Evolutionary conservation across 345 rosid species (phyloP).

Genomic region (Adansonia digitata): DNA sequence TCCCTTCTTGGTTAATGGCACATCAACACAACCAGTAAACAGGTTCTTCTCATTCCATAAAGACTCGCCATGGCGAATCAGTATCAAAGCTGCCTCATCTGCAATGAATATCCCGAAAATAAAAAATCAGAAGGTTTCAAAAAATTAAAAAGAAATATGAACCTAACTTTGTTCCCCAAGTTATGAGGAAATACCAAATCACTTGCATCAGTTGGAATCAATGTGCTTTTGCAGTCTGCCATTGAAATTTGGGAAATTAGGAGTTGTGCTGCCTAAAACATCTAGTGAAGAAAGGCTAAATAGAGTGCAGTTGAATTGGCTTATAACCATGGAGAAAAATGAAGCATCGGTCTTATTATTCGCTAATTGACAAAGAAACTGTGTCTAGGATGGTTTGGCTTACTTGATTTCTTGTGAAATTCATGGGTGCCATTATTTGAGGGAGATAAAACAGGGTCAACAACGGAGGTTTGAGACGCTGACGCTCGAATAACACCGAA

Average conservation of each 20-base stretch:
- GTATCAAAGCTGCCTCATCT: conserved; percentile 87
- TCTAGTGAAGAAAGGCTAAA: neutral
- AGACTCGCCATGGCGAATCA: conserved; percentile 95
- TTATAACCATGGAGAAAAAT: neutral
- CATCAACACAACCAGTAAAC: conserved; percentile 97
- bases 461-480: conserved; percentile 46
- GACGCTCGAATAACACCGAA: conserved; percentile 39
- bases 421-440: conserved; percentile 36
- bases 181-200: neutral
- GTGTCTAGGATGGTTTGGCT: conserved; percentile 6
- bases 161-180: neutral
- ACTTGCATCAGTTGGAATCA: neutral
- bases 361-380: conserved; percentile 6
- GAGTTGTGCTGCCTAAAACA: neutral
- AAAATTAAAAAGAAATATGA: conserved; percentile 6
- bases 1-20: conserved; percentile 89
- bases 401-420: conserved; percentile 60
- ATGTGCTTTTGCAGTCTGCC: neutral
- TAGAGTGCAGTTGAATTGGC: neutral
- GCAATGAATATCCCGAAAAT: conserved; percentile 10
- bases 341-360: neutral
- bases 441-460: conserved; percentile 52
- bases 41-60: conserved; percentile 98
- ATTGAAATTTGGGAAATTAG: neutral
- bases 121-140: conserved; percentile 2